Base-by-base conservation (phyloP, 2,329 filamentous ascomycete species). In the Paramyrothecium sp. region DNA sequence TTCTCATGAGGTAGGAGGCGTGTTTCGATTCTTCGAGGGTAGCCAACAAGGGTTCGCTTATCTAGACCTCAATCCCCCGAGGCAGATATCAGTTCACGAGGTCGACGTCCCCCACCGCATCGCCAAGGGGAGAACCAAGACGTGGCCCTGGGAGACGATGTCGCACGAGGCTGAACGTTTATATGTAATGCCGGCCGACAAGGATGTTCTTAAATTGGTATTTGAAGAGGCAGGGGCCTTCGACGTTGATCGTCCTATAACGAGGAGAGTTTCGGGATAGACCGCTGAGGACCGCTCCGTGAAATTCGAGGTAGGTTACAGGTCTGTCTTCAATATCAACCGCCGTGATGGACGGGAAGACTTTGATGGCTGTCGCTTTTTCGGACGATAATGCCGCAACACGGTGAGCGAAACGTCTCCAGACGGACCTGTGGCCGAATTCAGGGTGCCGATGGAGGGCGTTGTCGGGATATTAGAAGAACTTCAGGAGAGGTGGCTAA, bases 101-200 rank as follows among this genome's bases (percentile, higher is more conserved):
- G 67, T 73, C 71, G 68, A 70, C 73, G 72, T 71, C 73, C 71
- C 73, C 76, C 68, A 59, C 77, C 74, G 68, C 78, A 79, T 79
- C 74, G 73, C 76, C 75, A 72, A 64, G 68, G 38, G 38, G 13
- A 38, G 38, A 44, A 44, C 38, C 38, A 44, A 19, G 38, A 63
- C 64, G 72, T 67, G 67, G 61, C 69, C 65, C 59, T 66, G 55
- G 62, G 61, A 64, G 51, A 54, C 56, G 52, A 60, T 26, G 53
- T 34, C 57, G 52, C 54, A 34, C 38, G 13, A 7, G 5, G 13
- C 13, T 44, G 4, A 4, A 16, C 5, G 13, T 44, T 44, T 19
- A 12, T 44, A 12, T 19, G 4, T 16, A 44, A 12, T 16, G 13
- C 38, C 38, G n/a, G 38, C 4, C 7, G 38, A 44, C 26, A 30